A percentile compares a stretch with the other conserved stretches of the same genome.
phyloP scores from a whole-genome alignment of 1,139 yeast species.

The Geotrichum phurueaensis region DNA sequence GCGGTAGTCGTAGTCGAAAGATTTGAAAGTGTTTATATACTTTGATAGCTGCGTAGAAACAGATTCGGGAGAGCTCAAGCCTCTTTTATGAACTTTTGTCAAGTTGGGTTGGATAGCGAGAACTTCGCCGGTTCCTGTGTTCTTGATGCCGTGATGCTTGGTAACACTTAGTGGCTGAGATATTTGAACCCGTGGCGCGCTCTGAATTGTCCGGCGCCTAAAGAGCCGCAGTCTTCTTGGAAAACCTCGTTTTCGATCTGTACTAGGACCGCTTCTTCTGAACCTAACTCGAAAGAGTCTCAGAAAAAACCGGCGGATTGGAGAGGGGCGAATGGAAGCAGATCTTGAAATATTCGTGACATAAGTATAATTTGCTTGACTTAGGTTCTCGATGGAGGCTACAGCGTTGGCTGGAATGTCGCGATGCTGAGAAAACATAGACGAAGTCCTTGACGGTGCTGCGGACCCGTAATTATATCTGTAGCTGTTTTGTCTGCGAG shows the following conservation, averaged over 20 bases:
- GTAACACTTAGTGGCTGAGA: conserved; percentile 11
- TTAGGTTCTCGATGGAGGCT: conserved; percentile 5
- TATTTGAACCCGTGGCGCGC: conserved; percentile 6
- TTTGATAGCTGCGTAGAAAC: neutral
- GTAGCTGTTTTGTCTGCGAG: neutral
- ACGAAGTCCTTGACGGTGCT: neutral
- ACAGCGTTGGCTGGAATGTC: neutral
- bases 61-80: neutral
- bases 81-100: neutral
- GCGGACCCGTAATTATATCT: neutral
- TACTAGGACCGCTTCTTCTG: neutral
- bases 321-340: neutral
- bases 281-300: conserved; percentile 1
- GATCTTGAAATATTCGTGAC: neutral
- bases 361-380: neutral
- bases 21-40: neutral
- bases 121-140: conserved; percentile 8
- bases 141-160: conserved; percentile 6
- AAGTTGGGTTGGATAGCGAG: neutral
- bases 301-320: neutral
- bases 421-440: neutral
- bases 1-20: neutral
- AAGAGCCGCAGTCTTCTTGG: conserved; percentile 5
- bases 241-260: neutral
- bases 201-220: neutral